Evolutionary conservation across 225 moss, liverwort and hornwort genomes (phyloP), one percentile per base, ranked within the genome.

Genomic region (Bryum argenteum): DNA sequence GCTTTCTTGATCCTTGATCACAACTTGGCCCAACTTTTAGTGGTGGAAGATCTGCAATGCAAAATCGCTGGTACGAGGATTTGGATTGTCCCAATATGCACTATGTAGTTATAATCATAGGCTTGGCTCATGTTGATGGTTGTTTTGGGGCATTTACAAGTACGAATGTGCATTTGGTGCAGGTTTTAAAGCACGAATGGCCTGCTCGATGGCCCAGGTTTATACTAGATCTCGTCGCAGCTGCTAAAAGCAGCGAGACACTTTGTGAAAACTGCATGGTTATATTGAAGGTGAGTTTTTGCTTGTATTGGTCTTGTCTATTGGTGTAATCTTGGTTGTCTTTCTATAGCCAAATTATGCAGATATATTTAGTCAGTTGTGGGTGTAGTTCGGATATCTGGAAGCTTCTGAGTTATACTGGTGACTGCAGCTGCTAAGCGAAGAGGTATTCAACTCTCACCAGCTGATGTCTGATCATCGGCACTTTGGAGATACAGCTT

Each of bases 111-210:
- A 23, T 19, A 24, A 15, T 38, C 52, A 21, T 1, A 9, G 33
- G 18, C 59, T 22, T 51, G 8, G 0, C 60, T 74, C 13, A 20
- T 15, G 1, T 8, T 0, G 44, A 28, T 20, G 54, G 11, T 4
- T 47, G 4, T 13, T 61, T 11, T 43, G n/a, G n/a, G 45, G 69
- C 37, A 23, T 40, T 54, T 10, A 65, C 64, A 33, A 60, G 42
- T 21, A 7, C 41, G 10, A 24, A 42, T 44, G 2, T 63, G 41
- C 16, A 42, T 41, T 28, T 47, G 61, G 7, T 71, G 33, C 86
- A 97, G 96, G 93, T 97, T 66, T 88, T 97, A 58, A 97, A 97
- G 79, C 96, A 97, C 57, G 96, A 97, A 71, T 97, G 96, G 96
- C 96, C 96, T 57, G 91, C 83, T 54, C 85, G 96, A 50, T 97